Evolutionary conservation across 192 early-diverging fungal species (phyloP).

Genomic region (Coemansia asiatica): DNA sequence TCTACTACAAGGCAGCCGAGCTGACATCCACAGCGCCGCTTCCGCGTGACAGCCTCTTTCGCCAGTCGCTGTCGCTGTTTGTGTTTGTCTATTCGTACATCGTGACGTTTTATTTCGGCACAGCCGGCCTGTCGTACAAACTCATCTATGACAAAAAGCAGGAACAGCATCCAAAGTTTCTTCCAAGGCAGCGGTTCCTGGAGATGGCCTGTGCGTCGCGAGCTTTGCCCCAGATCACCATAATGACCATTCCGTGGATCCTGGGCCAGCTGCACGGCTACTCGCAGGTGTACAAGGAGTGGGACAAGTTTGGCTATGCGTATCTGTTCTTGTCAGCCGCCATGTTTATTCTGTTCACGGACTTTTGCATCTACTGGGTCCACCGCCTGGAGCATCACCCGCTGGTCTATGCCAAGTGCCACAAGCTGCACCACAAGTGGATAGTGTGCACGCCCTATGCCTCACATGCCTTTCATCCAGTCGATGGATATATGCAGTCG

Average conservation of each 20-base stretch:
- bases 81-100: constrained; percentile 71
- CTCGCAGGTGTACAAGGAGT: constrained; percentile 78
- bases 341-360: constrained; percentile 88
- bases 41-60: constrained; percentile 64
- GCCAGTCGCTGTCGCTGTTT: constrained; percentile 74
- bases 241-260: constrained; percentile 90
- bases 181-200: constrained; percentile 83
- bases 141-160: constrained; percentile 85
- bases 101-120: constrained; percentile 77
- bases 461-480: constrained; percentile 91
- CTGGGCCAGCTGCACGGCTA: constrained; percentile 87
- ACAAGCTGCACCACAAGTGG: constrained; percentile 89
- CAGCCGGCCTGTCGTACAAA: constrained; percentile 76
- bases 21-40: constrained; percentile 45
- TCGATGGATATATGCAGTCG: constrained; percentile 95
- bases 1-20: constrained; percentile 59
- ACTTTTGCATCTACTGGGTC: constrained; percentile 95
- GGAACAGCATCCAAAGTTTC: constrained; percentile 91
- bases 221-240: constrained; percentile 78
- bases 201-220: constrained; percentile 80
- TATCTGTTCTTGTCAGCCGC: constrained; percentile 69
- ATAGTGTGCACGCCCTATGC: constrained; percentile 93
- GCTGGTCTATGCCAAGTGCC: constrained; percentile 81
- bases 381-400: constrained; percentile 94
- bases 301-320: constrained; percentile 68